These are phyloP conservation scores for Melanomma pulvis-pyrius DNA, from an alignment of 495 filamentous ascomycete genomes.

Conservation along the genomic window DNA sequence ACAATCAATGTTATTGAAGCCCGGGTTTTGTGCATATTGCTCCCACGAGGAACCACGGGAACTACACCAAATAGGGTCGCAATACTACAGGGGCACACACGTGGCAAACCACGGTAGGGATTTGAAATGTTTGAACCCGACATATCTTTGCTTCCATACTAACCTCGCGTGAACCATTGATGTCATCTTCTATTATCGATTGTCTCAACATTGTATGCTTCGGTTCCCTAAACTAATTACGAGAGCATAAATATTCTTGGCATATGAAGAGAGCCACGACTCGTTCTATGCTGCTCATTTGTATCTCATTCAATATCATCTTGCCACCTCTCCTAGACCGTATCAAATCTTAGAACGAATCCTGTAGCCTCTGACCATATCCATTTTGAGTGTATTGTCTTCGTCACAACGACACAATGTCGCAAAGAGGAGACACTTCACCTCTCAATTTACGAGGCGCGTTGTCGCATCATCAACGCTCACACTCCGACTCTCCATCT, in stretches of 20 bases:
- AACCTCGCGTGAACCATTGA: neutral
- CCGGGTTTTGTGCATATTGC: conserved; percentile 13
- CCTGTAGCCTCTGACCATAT: neutral
- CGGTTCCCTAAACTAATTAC: conserved; percentile 13
- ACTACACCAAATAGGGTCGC: neutral
- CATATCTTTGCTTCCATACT: neutral
- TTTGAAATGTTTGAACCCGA: neutral
- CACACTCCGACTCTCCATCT: conserved; percentile 10
- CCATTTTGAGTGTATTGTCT: neutral
- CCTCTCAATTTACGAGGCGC: conserved; percentile 14
- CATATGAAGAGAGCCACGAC: neutral
- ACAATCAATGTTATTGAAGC: neutral
- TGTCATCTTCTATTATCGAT: neutral
- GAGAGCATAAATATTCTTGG: neutral
- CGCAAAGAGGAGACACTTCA: conserved; percentile 1
- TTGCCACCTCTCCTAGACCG: neutral
- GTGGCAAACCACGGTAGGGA: neutral
- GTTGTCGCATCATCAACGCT: conserved; percentile 8
- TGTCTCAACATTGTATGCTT: neutral
- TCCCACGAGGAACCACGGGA: neutral
- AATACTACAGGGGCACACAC: neutral
- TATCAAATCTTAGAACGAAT: neutral
- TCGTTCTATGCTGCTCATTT: neutral
- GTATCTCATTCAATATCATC: neutral
- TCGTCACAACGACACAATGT: neutral